A percentile compares a stretch with the other conserved stretches of the same genome.
Conservation (phyloP, 495 filamentous ascomycete species). For the Tuber melanosporum region DNA sequence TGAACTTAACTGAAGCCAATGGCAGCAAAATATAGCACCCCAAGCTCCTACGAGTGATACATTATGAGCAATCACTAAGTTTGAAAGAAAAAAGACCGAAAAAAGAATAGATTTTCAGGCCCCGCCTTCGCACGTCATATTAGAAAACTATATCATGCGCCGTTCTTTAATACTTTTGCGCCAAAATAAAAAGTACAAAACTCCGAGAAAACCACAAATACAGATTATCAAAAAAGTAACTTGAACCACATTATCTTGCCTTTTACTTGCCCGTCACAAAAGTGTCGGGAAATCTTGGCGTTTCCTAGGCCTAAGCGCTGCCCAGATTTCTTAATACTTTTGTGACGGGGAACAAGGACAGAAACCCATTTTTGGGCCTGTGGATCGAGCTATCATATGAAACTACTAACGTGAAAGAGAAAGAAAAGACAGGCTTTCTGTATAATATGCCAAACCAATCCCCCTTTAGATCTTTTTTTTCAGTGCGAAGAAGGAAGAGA, state of each 20-base stretch:
- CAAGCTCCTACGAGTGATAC: not conserved
- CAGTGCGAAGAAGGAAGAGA: not conserved
- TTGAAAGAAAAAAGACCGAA: not conserved
- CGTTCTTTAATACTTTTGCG: not conserved
- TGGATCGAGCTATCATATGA: not conserved
- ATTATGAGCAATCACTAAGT: not conserved
- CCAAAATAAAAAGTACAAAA: not conserved
- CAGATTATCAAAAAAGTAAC: not conserved
- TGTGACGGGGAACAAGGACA: not conserved
- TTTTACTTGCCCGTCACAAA: not conserved
- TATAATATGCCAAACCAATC: not conserved
- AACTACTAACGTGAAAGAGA: not conserved
- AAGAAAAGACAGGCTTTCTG: not conserved
- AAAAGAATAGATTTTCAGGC: not conserved
- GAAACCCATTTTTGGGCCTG: not conserved
- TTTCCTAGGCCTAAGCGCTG: not conserved
- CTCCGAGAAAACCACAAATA: not conserved
- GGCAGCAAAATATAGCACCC: not conserved
- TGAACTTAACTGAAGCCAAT: not conserved
- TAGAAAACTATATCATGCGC: not conserved
- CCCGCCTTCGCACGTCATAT: not conserved
- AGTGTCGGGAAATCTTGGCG: not conserved
- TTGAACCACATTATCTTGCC: not conserved
- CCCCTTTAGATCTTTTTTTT: not conserved
- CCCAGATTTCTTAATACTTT: not conserved